These are phyloP conservation scores for Basidioascus undulatus DNA, from an alignment of 768 basidiomycete species.

Conservation along the genomic window DNA sequence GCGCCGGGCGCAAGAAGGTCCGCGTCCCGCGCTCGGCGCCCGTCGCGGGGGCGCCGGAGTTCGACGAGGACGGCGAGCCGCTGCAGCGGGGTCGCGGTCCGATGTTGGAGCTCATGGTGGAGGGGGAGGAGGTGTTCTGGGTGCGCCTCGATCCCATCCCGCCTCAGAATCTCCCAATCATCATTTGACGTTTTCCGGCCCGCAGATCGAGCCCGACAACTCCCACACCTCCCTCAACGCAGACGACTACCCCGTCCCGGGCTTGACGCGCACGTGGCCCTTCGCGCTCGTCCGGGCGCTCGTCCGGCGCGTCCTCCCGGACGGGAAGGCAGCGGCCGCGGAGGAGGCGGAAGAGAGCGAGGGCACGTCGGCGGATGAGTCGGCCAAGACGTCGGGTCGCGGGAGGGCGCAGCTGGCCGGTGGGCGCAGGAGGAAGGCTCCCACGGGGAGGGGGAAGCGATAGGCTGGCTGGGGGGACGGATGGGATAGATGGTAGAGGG, in stretches of 20 bases:
- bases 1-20: slow-evolving; percentile 45
- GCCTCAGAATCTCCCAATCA: slow-evolving; percentile 3
- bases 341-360: too few species aligned
- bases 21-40: slow-evolving; percentile 9
- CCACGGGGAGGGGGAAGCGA: too few species aligned
- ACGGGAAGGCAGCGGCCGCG: too few species aligned
- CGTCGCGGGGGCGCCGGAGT: slow-evolving; percentile 27
- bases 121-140: slow-evolving; percentile 46
- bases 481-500: too few species aligned
- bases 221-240: too few species aligned
- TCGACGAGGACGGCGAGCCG: slow-evolving; percentile 34
- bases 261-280: slow-evolving; percentile 46
- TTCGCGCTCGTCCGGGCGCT: slow-evolving; percentile 24
- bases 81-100: slow-evolving; percentile 21
- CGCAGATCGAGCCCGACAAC: slow-evolving; percentile 38
- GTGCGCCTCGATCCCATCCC: slow-evolving; percentile 23
- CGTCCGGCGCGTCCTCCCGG: slow-evolving; percentile 10
- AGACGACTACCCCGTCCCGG: slow-evolving; percentile 33
- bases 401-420: too few species aligned
- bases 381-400: too few species aligned
- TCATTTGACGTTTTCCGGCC: background rate
- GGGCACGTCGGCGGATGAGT: too few species aligned
- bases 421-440: too few species aligned
- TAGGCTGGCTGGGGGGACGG: too few species aligned
- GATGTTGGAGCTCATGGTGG: slow-evolving; percentile 58